phyloP scores from a whole-genome alignment of 352 stramenopile species.

The Blastocystis sp. region DNA sequence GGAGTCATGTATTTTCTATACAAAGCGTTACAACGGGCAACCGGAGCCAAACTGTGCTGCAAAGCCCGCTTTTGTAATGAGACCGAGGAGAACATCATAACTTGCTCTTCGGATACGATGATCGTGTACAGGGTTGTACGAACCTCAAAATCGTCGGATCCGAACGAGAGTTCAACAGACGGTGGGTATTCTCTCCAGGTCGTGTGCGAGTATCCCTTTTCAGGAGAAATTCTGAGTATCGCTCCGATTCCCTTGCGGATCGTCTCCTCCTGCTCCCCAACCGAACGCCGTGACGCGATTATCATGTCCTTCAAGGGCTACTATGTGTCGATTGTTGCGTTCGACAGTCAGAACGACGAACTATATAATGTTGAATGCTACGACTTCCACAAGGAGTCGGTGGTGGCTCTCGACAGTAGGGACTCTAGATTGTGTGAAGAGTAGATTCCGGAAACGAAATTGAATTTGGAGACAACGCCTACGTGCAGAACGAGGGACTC shows the following conservation, averaged over 20 bases:
- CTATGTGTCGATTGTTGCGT: constrained; percentile 54
- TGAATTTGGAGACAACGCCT: constrained; percentile 58
- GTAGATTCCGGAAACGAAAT: constrained; percentile 27
- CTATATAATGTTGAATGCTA: constrained; percentile 45
- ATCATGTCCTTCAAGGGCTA: constrained; percentile 51
- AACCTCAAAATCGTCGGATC: neutral
- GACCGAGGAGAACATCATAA: constrained; percentile 55
- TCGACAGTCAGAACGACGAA: constrained; percentile 1
- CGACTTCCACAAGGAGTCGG: constrained; percentile 47
- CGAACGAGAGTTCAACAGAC: neutral
- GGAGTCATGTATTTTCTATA: constrained; percentile 60
- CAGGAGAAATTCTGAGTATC: constrained; percentile 49
- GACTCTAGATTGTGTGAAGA: neutral
- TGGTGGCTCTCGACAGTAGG: constrained; percentile 26
- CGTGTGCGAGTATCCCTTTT: constrained; percentile 30
- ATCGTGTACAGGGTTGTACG: constrained; percentile 50
- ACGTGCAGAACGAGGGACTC: constrained; percentile 33
- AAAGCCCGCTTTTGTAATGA: constrained; percentile 45
- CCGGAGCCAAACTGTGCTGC: constrained; percentile 59
- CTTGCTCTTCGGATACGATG: constrained; percentile 63
- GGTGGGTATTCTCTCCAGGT: constrained; percentile 18
- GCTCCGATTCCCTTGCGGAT: constrained; percentile 17
- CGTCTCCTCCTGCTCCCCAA: neutral
- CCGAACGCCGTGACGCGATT: constrained; percentile 4
- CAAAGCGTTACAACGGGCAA: constrained; percentile 32